phyloP scores from a whole-genome alignment of 1,284 basidiomycete genomes.

The Apiotrichum porosum region DNA sequence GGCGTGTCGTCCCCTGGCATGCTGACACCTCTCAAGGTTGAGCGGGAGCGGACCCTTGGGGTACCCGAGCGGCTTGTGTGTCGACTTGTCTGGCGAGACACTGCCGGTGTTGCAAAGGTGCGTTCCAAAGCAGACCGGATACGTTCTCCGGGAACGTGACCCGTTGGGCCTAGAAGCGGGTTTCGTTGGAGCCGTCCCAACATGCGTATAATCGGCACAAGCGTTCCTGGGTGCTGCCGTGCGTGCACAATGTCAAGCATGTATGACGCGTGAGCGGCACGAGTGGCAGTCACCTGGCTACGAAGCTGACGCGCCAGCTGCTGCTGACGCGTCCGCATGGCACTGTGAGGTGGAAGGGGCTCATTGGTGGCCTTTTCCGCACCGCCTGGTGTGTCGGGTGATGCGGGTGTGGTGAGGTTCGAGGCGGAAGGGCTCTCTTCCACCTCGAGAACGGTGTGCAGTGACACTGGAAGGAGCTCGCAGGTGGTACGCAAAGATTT shows the following conservation, averaged over 20 bases:
- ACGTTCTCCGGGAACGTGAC: conserved; percentile 40
- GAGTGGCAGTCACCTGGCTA: conserved; percentile 12
- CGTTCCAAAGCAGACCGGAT: conserved; percentile 36
- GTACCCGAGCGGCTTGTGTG: neutral
- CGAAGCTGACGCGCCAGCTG: conserved; percentile 26
- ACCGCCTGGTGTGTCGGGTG: neutral
- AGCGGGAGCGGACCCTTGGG: neutral
- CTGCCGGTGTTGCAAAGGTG: conserved; percentile 12
- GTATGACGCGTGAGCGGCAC: conserved; percentile 19
- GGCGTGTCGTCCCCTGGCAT: no score
- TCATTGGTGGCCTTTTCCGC: neutral
- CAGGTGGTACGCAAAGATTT: conserved; percentile 20
- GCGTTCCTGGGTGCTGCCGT: conserved; percentile 13
- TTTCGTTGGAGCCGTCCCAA: conserved; percentile 35
- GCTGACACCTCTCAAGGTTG: neutral
- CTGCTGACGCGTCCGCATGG: conserved; percentile 16
- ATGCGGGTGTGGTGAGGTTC: no score
- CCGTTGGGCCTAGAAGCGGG: conserved; percentile 35
- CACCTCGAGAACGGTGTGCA: conserved; percentile 23
- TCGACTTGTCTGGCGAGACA: neutral
- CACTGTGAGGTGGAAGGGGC: no score
- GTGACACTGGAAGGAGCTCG: conserved; percentile 31
- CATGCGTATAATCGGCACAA: conserved; percentile 23
- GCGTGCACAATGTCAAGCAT: conserved; percentile 22
- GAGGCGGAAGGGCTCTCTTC: no score